Conservation (phyloP, 495 filamentous ascomycete species). For the Trichoderma orchidacearum region DNA sequence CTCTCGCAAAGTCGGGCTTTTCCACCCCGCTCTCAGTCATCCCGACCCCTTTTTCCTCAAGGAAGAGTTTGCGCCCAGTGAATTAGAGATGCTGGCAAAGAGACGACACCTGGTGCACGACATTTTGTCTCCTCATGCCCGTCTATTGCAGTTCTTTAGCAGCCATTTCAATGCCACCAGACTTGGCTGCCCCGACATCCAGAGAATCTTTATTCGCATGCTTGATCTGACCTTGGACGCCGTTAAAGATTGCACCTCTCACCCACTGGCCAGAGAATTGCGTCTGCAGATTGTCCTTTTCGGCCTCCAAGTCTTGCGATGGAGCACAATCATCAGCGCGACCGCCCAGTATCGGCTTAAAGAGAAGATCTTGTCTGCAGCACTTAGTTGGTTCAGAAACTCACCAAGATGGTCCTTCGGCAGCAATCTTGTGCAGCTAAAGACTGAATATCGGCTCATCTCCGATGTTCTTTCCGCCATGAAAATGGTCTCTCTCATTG, state of each 20-base stretch:
- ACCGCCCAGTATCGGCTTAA: slow-evolving; percentile 63
- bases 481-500: slow-evolving; percentile 40
- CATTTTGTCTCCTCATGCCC: slow-evolving; percentile 70
- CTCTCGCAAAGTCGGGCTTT: slow-evolving; percentile 61
- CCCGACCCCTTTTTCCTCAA: slow-evolving; percentile 79
- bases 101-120: slow-evolving; percentile 66
- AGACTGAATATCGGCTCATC: slow-evolving; percentile 76
- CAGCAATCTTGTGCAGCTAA: slow-evolving; percentile 82
- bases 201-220: slow-evolving; percentile 66
- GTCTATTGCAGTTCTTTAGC: slow-evolving; percentile 73
- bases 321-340: slow-evolving; percentile 47
- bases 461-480: slow-evolving; percentile 59
- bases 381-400: slow-evolving; percentile 73
- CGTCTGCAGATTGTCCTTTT: slow-evolving; percentile 81
- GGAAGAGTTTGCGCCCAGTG: slow-evolving; percentile 85
- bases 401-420: slow-evolving; percentile 90
- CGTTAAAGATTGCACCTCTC: slow-evolving; percentile 52
- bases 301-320: slow-evolving; percentile 58
- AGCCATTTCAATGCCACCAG: slow-evolving; percentile 90
- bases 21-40: slow-evolving; percentile 63
- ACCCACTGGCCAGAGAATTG: slow-evolving; percentile 81
- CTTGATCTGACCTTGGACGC: slow-evolving; percentile 61
- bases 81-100: slow-evolving; percentile 59
- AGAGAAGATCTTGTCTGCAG: slow-evolving; percentile 74
- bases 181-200: slow-evolving; percentile 63